Conservation (phyloP, 306 rosid species). For the Adenanthera pavonina region DNA sequence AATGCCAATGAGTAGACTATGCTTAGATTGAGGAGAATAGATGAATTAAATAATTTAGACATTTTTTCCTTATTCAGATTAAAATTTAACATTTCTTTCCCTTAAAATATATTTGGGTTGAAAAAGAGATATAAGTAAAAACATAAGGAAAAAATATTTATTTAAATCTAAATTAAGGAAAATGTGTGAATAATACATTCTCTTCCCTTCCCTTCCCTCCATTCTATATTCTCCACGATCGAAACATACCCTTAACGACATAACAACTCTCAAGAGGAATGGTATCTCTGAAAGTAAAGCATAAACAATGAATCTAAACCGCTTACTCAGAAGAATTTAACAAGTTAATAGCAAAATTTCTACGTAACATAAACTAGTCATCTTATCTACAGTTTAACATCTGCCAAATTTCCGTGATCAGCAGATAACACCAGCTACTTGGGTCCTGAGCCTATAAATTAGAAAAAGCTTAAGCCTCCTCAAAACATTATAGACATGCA, state of each 20-base stretch:
- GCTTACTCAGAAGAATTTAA: constrained; percentile 6
- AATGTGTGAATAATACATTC: too few relatives aligned
- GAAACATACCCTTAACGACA: neutral
- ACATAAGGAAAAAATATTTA: too few relatives aligned
- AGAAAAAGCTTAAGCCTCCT: neutral
- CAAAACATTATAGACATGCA: neutral
- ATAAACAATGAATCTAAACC: constrained; percentile 1
- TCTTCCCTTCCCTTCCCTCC: neutral
- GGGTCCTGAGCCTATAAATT: neutral
- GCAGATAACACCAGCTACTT: neutral
- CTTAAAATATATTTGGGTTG: too few relatives aligned
- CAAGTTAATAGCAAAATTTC: constrained; percentile 16
- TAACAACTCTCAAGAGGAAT: neutral
- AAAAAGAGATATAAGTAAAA: too few relatives aligned
- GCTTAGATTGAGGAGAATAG: too few relatives aligned
- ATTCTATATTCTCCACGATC: neutral
- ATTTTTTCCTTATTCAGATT: too few relatives aligned
- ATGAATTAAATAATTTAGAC: too few relatives aligned
- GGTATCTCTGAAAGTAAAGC: neutral
- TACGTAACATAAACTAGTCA: neutral
- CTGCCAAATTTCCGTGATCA: neutral
- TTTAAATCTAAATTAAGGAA: too few relatives aligned
- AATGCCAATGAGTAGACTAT: too few relatives aligned
- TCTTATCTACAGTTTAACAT: neutral
- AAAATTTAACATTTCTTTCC: too few relatives aligned